A percentile compares a stretch with the other conserved stretches of the same genome.
These are phyloP conservation scores for Metschnikowia kofuensis DNA, from an alignment of 805 yeast species.

Conservation along the genomic window DNA sequence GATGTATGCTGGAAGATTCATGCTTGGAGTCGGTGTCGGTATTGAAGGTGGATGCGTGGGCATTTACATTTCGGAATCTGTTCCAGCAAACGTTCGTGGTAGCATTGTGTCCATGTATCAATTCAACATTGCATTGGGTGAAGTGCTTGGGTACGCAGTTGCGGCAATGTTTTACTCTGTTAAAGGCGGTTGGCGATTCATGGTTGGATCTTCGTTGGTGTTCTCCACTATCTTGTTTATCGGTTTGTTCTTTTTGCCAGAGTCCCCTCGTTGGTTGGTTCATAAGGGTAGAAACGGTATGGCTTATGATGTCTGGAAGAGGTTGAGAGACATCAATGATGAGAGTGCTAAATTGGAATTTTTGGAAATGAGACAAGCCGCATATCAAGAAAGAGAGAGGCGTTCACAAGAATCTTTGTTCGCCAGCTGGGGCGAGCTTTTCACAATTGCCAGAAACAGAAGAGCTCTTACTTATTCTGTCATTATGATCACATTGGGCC, in stretches of 20 bases:
- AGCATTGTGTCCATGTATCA: constrained; percentile 61
- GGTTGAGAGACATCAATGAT: constrained; percentile 47
- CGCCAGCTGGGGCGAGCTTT: constrained; percentile 48
- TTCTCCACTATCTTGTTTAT: constrained; percentile 50
- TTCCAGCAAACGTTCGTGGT: constrained; percentile 58
- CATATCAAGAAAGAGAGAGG: constrained; percentile 44
- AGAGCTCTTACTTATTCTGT: constrained; percentile 58
- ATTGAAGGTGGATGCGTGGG: constrained; percentile 66
- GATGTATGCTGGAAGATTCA: constrained; percentile 53
- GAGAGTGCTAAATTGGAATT: constrained; percentile 49
- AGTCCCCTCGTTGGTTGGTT: constrained; percentile 58
- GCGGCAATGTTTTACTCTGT: constrained; percentile 61
- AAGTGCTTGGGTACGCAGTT: constrained; percentile 60
- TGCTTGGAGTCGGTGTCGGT: constrained; percentile 64
- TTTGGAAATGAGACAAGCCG: constrained; percentile 54
- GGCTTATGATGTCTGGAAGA: constrained; percentile 55
- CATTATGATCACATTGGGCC: constrained; percentile 59
- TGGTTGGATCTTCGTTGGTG: constrained; percentile 61
- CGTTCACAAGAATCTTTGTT: constrained; percentile 31
- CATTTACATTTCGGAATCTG: constrained; percentile 59
- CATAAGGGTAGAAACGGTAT: constrained; percentile 51
- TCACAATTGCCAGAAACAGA: constrained; percentile 55
- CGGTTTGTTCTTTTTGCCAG: constrained; percentile 56
- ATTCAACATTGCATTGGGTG: constrained; percentile 64
- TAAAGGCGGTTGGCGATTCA: constrained; percentile 60